phyloP scores from a whole-genome alignment of 768 basidiomycete genomes.

The Leucocoprinus leucothites region DNA sequence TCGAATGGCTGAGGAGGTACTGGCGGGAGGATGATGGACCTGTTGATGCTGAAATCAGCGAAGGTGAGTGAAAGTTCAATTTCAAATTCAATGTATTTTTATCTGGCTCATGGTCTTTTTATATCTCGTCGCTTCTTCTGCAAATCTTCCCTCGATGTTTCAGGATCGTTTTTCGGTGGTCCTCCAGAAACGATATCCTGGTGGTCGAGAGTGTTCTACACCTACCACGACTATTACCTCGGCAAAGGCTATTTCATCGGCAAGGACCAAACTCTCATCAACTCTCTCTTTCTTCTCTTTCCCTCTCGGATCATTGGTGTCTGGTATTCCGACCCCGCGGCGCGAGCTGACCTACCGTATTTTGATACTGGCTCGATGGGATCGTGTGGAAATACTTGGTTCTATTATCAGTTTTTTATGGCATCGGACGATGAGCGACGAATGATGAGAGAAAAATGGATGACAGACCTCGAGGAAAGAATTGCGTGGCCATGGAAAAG shows the following conservation, averaged over 20 bases:
- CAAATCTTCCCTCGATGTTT: not conserved
- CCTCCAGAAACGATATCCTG: conserved; percentile 39
- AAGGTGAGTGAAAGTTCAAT: conserved; percentile 34
- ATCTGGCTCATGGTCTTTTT: not conserved
- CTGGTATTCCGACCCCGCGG: conserved; percentile 30
- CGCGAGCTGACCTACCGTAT: conserved; percentile 14
- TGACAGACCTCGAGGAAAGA: conserved; percentile 14
- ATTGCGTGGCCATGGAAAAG: not conserved
- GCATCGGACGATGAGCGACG: conserved; percentile 22
- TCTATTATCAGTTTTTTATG: conserved; percentile 52
- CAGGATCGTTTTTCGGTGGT: conserved; percentile 62
- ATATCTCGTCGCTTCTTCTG: not conserved
- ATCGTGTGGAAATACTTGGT: conserved; percentile 42
- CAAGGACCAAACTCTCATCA: conserved; percentile 57
- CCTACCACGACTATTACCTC: conserved; percentile 51
- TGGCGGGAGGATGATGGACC: conserved; percentile 50
- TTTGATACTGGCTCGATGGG: conserved; percentile 30
- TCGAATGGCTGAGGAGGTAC: conserved; percentile 22
- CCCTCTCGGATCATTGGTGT: conserved; percentile 41
- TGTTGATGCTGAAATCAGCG: conserved; percentile 46
- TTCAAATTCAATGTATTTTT: not conserved
- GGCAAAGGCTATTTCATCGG: conserved; percentile 47
- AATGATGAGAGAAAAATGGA: conserved; percentile 18
- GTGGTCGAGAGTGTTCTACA: conserved; percentile 44
- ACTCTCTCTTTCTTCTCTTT: conserved; percentile 32